Evolutionary conservation across 1,139 yeast genomes (phyloP).

Genomic region (Yamadazyma epiphylla): DNA sequence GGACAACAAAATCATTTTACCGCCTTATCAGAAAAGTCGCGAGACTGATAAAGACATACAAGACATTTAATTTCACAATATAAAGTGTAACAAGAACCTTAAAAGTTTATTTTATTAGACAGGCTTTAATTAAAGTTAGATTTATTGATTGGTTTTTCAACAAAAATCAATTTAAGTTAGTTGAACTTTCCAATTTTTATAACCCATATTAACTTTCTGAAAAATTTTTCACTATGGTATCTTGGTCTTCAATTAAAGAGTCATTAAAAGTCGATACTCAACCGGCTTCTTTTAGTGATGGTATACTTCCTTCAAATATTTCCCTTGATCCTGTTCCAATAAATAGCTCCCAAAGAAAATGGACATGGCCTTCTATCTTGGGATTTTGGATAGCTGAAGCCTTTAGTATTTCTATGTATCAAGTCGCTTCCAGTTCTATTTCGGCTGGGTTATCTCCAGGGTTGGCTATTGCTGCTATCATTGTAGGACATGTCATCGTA

Average conservation of each 20-base stretch:
- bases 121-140: no score
- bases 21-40: no score
- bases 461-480: slow-evolving; percentile 14
- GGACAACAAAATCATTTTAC: no score
- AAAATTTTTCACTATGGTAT: background rate
- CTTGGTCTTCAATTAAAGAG: slow-evolving; percentile 1
- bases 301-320: slow-evolving; percentile 6
- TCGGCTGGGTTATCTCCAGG: slow-evolving; percentile 14
- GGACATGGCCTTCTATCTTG: slow-evolving; percentile 10
- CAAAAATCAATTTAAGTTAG: no score
- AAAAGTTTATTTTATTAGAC: no score
- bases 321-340: slow-evolving; percentile 9
- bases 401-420: slow-evolving; percentile 11
- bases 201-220: no score
- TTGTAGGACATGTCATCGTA: slow-evolving; percentile 18
- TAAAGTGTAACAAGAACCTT: no score
- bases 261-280: slow-evolving; percentile 1
- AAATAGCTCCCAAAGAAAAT: slow-evolving; percentile 7
- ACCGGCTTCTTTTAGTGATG: slow-evolving; percentile 8
- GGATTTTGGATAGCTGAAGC: slow-evolving; percentile 13
- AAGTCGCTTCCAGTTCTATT: slow-evolving; percentile 10
- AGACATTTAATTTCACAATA: no score
- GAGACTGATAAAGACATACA: no score
- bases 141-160: no score
- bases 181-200: no score